These are phyloP conservation scores for Sclerotinia spermophila DNA, from an alignment of 2,329 filamentous ascomycete species.

Conservation along the genomic window DNA sequence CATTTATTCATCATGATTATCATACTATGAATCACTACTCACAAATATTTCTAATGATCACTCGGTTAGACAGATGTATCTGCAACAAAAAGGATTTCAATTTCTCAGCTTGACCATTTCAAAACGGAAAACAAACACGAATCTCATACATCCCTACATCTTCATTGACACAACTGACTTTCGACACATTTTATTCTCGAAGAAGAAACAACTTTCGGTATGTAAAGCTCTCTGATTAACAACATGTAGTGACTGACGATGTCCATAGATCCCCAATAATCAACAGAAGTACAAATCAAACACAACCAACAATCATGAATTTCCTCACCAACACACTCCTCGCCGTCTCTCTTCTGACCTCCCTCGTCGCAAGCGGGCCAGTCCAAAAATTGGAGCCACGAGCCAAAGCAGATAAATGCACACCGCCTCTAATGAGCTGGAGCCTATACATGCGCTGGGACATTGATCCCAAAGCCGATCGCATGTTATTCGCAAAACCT, in stretches of 20 bases:
- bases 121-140: not conserved
- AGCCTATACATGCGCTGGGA: not conserved
- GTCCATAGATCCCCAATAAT: not conserved
- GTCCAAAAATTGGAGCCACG: not conserved
- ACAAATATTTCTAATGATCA: not conserved
- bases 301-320: not conserved
- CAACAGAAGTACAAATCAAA: not conserved
- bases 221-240: not conserved
- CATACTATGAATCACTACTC: not conserved
- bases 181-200: not conserved
- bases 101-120: not conserved
- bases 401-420: not conserved
- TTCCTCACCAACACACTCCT: not conserved
- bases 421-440: not conserved
- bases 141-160: not conserved
- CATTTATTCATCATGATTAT: not conserved
- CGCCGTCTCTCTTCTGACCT: no score
- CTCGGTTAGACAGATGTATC: not conserved
- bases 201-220: not conserved
- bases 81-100: not conserved
- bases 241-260: not conserved
- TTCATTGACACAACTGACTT: no score
- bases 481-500: accelerated
- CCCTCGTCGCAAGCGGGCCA: not conserved
- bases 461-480: not conserved